phyloP scores from a whole-genome alignment of 495 filamentous ascomycete genomes.

The Achaetomiella virescens region DNA sequence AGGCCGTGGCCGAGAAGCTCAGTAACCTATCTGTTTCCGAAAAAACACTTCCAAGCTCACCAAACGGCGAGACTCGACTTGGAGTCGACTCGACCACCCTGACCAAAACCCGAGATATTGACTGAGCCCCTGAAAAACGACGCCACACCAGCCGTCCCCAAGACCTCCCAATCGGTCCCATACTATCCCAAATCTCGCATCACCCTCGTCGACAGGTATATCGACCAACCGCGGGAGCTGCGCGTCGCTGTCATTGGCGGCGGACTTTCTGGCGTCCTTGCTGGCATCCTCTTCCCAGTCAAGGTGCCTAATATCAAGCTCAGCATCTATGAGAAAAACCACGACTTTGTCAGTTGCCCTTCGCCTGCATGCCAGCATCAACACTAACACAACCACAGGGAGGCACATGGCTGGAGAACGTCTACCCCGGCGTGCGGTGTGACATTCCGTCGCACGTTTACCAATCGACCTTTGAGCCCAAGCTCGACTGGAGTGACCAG shows the following conservation, averaged over 20 bases:
- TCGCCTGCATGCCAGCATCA: background rate
- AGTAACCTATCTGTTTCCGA: too few relatives aligned
- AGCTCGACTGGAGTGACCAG: constrained; percentile 64
- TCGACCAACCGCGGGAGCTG: constrained; percentile 52
- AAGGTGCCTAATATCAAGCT: constrained; percentile 52
- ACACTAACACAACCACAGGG: constrained; percentile 31
- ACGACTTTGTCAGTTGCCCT: constrained; percentile 41
- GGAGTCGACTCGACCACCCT: too few relatives aligned
- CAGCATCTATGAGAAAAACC: constrained; percentile 69
- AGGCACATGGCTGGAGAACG: constrained; percentile 68
- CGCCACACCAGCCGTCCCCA: too few relatives aligned
- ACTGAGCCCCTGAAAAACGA: too few relatives aligned
- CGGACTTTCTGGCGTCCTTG: constrained; percentile 57
- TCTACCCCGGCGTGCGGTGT: constrained; percentile 62
- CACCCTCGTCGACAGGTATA: constrained; percentile 42
- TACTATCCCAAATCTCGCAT: constrained; percentile 22
- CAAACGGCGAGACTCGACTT: too few relatives aligned
- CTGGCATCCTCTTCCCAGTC: constrained; percentile 54
- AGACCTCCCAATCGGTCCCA: constrained; percentile 1
- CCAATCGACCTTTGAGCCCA: constrained; percentile 59
- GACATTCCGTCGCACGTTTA: constrained; percentile 71
- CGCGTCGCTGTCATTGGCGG: constrained; percentile 60
- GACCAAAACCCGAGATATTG: too few relatives aligned
- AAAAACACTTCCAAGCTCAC: too few relatives aligned
- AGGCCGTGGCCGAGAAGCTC: too few relatives aligned